Base-by-base conservation (phyloP, 2,329 filamentous ascomycete species). In the Talaromyces sp. region DNA sequence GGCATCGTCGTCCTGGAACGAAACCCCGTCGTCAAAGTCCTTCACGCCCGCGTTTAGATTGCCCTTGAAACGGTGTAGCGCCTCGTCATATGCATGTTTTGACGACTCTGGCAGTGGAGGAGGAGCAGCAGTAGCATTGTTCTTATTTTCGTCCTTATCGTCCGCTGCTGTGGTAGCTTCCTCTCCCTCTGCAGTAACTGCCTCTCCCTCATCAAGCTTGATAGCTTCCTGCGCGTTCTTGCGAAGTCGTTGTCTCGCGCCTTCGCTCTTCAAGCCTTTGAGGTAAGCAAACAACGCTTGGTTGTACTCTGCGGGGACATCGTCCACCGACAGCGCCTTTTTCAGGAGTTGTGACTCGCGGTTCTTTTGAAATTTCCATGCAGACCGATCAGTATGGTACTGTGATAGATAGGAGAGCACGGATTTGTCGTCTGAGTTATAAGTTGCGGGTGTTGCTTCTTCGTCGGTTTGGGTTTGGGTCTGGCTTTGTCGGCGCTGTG, bases 331-430 rank as follows among this genome's bases (percentile, higher is more conserved):
- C 71, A 95, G 90, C 52, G 89, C 77, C 78, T 95, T 87, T 74
- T 94, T 93, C 70, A 97, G 84, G 12, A 97, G 80, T 66, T 90
- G 85, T 58, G 88, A 90, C 75, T 97, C 92, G 70, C 91, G 86
- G 67, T 91, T 92, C 78, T 97, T 97, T 79, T 95, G 96, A 80
- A 97, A 97, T 75, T 96, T 97, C 93, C 93, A 97, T 66, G 80
- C 81, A 10, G 82, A 79, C 61, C 86, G 86, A 62, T 86, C 83
- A 59, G 82, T 83, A 75, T 90, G 82, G 82, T 92, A 96, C 70
- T 88, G 85, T 53, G 81, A 81, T 51, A 97, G 83, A 72, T 97
- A 97, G 57, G 85, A 81, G 17, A 95, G 80, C 61, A 91, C 88
- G 14, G 87, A 83, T 7, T 71, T 65, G 52, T 74, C 72, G 59